Conservation (phyloP, 2,329 filamentous ascomycete species). For the Eurotiales sp. region DNA sequence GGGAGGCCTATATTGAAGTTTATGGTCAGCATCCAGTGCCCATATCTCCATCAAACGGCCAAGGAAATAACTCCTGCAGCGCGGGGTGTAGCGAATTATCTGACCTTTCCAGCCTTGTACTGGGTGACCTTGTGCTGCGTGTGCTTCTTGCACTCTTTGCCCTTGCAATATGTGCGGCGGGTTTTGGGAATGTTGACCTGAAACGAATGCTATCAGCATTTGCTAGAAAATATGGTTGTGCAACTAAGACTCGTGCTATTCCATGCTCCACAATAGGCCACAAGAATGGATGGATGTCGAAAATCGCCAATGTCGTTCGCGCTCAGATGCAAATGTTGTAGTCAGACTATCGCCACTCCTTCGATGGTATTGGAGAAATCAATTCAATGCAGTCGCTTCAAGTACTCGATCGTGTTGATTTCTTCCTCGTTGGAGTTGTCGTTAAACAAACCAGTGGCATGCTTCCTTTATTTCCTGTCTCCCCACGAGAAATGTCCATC, state of each 20-base stretch:
- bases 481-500: not conserved
- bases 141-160: slow-evolving; percentile 90
- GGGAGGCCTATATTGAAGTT: slow-evolving; percentile 61
- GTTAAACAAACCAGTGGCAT: not conserved
- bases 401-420: not conserved
- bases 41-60: not conserved
- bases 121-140: slow-evolving; percentile 90
- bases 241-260: not conserved
- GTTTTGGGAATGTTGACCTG: slow-evolving; percentile 99
- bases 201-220: slow-evolving; percentile 15
- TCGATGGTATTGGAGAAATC: not conserved
- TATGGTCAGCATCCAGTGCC: not conserved
- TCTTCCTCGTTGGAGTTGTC: not conserved
- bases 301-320: not conserved
- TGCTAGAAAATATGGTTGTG: not conserved
- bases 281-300: slow-evolving; percentile 19
- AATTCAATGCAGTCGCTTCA: not conserved
- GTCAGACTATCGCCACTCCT: not conserved
- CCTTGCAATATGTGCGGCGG: slow-evolving; percentile 96
- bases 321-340: not conserved
- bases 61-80: slow-evolving; percentile 14
- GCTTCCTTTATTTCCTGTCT: not conserved
- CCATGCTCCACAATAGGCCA: not conserved
- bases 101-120: slow-evolving; percentile 93
- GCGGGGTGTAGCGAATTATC: slow-evolving; percentile 19